phyloP scores from a whole-genome alignment of 345 rosid species.

The Zanthoxylum bungeanum region DNA sequence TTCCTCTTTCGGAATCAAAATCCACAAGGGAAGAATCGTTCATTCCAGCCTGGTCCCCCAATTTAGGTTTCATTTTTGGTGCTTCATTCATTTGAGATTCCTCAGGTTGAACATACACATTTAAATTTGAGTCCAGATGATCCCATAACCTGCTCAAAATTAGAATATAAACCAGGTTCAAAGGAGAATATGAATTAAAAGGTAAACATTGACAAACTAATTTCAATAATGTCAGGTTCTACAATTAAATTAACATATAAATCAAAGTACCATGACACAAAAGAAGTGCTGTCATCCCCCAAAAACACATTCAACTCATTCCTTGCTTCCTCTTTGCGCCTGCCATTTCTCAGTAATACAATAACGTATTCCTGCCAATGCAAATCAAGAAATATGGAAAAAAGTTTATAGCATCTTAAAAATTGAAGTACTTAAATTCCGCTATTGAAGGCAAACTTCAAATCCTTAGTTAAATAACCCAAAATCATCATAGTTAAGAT shows the following conservation, averaged over 20 bases:
- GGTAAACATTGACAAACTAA: background rate
- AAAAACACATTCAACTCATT: constrained; percentile 86
- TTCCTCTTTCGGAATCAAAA: constrained; percentile 46
- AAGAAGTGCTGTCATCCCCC: constrained; percentile 85
- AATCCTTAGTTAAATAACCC: background rate
- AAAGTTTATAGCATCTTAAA: background rate
- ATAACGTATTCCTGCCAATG: constrained; percentile 80
- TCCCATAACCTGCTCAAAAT: constrained; percentile 84
- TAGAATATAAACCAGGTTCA: background rate
- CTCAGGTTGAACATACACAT: constrained; percentile 48
- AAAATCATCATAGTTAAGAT: background rate
- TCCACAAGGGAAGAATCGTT: constrained; percentile 30
- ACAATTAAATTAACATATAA: constrained; percentile 1
- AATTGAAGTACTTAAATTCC: background rate
- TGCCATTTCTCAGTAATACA: constrained; percentile 85
- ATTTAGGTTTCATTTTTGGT: constrained; percentile 21
- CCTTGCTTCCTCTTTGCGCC: constrained; percentile 78
- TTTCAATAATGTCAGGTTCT: background rate
- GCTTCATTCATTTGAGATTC: constrained; percentile 32
- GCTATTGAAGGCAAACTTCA: background rate
- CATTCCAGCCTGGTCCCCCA: constrained; percentile 32
- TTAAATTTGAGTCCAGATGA: constrained; percentile 67
- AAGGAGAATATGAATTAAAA: background rate
- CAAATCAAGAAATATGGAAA: constrained; percentile 10
- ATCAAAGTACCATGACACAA: constrained; percentile 71